Evolutionary conservation across 495 filamentous ascomycete genomes (phyloP), one percentile per base, ranked within the genome.

Genomic region (Trypethelium eluteriae): DNA sequence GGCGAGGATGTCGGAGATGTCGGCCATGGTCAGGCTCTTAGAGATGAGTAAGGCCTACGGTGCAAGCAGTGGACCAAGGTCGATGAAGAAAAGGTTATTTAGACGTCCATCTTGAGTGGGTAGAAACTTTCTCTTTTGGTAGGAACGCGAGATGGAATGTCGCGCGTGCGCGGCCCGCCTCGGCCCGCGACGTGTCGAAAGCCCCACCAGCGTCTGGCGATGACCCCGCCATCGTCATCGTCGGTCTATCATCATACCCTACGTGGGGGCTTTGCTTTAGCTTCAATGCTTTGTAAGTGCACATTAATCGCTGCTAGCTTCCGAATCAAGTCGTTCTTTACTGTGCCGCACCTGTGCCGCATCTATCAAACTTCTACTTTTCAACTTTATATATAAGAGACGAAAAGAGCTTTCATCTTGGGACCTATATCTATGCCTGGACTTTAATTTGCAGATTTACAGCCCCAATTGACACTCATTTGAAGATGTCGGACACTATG

Each of bases 1-100:
- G 75, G 84, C 87, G 68, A 96, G 86, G 70, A 96, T 93, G 77
- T 94, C 90, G 76, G 90, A 85, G 72, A 96, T 96, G 71, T 96
- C 92, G 89, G 93, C 94, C 53, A 34, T 39, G 36, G 11, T 2
- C 10, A 18, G 32, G n/a, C n/a, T n/a, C n/a, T 18, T 59, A 1
- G 36, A 2, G 34, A 32, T n/a, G 7, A 59, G n/a, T 7, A 36
- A 59, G 11, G n/a, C 6, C 4, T 6, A 10, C 0, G 53, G 36
- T 1, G n/a, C 3, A 36, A 2, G 53, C 6, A 7, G 9, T 11
- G 5, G 7, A 9, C 2, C 0, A 59, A 1, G 32, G 53, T n/a
- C 34, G 32, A 7, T 7, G 32, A 18, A 36, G 32, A 35, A 35
- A 35, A 18, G 32, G 32, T 14, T 7, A 32, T 59, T 18, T 3